Evolutionary conservation across 805 yeast genomes (phyloP).

Genomic region (Danielia oregonensis): DNA sequence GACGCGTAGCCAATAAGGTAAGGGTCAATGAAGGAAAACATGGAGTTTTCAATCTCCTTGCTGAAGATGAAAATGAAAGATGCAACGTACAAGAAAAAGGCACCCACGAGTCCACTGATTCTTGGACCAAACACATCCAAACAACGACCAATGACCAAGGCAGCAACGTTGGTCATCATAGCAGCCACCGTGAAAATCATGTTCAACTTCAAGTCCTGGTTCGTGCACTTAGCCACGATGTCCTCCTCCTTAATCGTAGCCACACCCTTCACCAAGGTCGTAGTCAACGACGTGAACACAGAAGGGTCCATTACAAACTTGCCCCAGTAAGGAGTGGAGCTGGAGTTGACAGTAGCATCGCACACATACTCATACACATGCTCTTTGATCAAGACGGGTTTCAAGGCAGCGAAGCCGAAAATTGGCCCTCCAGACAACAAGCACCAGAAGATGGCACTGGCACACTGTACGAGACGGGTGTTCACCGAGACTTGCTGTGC

Average conservation of each 20-base stretch:
- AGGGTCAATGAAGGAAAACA: constrained; percentile 38
- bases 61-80: constrained; percentile 45
- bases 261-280: constrained; percentile 3
- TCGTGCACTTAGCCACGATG: constrained; percentile 41
- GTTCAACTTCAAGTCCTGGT: constrained; percentile 52
- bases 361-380: constrained; percentile 45
- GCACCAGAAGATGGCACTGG: constrained; percentile 53
- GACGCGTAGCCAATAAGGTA: constrained; percentile 48
- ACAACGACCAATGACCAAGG: constrained; percentile 46
- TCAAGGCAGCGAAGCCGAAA: constrained; percentile 58
- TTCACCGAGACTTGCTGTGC: constrained; percentile 10
- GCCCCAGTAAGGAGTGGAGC: constrained; percentile 9
- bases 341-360: constrained; percentile 17
- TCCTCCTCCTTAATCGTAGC: constrained; percentile 15
- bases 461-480: constrained; percentile 32
- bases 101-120: constrained; percentile 51
- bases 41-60: constrained; percentile 16
- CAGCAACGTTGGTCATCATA: constrained; percentile 51
- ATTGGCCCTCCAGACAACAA: constrained; percentile 55
- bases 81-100: constrained; percentile 43
- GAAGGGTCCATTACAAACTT: constrained; percentile 11
- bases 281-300: constrained; percentile 6
- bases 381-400: constrained; percentile 49
- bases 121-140: constrained; percentile 51
- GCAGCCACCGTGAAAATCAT: constrained; percentile 60